Conservation (phyloP, 1,284 basidiomycete species). For the Sanghuangporus sanghuang region DNA sequence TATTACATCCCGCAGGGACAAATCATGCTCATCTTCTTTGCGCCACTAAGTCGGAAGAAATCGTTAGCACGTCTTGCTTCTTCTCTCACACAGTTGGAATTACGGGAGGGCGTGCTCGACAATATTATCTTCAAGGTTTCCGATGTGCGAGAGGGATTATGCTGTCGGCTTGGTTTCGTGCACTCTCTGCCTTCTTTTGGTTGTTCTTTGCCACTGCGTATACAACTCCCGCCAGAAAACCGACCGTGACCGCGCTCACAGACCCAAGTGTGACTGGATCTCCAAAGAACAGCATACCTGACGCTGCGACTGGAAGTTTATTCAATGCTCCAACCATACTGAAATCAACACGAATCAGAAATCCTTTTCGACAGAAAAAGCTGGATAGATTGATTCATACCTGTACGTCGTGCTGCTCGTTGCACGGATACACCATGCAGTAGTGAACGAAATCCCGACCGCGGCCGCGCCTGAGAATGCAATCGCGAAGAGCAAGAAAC, state of each 20-base stretch:
- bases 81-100: not conserved
- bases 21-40: not conserved
- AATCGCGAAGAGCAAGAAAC: conserved; percentile 82
- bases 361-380: not conserved
- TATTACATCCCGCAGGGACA: not conserved
- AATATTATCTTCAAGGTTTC: conserved; percentile 30
- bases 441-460: conserved; percentile 96
- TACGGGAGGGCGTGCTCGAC: not conserved
- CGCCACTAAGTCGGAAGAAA: not conserved
- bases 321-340: conserved; percentile 99
- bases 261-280: conserved; percentile 86
- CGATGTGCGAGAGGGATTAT: conserved; percentile 58
- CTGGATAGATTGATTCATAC: conserved; percentile 31
- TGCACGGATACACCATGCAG: conserved; percentile 96
- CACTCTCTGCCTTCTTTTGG: conserved; percentile 65
- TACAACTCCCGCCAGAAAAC: conserved; percentile 88
- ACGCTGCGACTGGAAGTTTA: conserved; percentile 96
- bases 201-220: conserved; percentile 90
- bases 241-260: conserved; percentile 82
- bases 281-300: conserved; percentile 94
- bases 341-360: conserved; percentile 13
- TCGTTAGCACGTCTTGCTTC: not conserved
- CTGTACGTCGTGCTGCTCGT: conserved; percentile 98
- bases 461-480: conserved; percentile 95
- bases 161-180: conserved; percentile 37